Percentiles rank a stretch among this genome's conserved stretches.
These are phyloP conservation scores for Cryptococcus sp. DNA, from an alignment of 1,284 basidiomycete genomes.

Conservation along the genomic window DNA sequence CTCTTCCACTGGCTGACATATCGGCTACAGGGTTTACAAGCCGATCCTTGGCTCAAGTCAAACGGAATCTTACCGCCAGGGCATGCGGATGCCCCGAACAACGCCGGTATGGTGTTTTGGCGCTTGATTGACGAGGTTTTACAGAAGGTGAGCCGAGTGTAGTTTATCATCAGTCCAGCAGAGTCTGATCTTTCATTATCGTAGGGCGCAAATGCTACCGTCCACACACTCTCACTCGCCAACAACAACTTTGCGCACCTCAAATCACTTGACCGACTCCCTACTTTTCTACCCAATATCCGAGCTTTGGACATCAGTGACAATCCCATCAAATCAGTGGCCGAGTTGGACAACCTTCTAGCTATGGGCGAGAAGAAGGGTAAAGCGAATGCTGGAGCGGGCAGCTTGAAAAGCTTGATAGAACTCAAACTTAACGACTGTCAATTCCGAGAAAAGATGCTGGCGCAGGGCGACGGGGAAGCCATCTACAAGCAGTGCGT, in stretches of 20 bases:
- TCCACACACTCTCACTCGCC: constrained; percentile 50
- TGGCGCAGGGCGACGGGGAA: constrained; percentile 33
- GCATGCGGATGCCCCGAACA: constrained; percentile 38
- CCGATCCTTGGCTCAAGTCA: constrained; percentile 45
- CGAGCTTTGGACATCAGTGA: constrained; percentile 50
- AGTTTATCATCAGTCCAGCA: not conserved
- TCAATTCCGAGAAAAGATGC: constrained; percentile 39
- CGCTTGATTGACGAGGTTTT: constrained; percentile 40
- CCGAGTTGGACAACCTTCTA: constrained; percentile 40
- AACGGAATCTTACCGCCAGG: constrained; percentile 48
- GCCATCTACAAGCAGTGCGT: constrained; percentile 46
- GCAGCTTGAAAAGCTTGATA: constrained; percentile 42
- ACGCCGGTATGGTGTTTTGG: constrained; percentile 48
- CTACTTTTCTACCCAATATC: constrained; percentile 44
- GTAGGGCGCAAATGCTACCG: constrained; percentile 20
- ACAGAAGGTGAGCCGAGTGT: constrained; percentile 31
- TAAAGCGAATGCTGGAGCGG: constrained; percentile 39
- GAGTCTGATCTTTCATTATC: not conserved
- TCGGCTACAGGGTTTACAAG: constrained; percentile 31
- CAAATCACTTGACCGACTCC: constrained; percentile 37
- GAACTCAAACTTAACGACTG: constrained; percentile 48
- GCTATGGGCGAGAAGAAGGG: constrained; percentile 43
- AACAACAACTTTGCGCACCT: constrained; percentile 43
- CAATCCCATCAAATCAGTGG: constrained; percentile 39
- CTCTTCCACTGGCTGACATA: not conserved